Conservation (phyloP, 768 basidiomycete genomes). For the Asterophora parasitica region DNA sequence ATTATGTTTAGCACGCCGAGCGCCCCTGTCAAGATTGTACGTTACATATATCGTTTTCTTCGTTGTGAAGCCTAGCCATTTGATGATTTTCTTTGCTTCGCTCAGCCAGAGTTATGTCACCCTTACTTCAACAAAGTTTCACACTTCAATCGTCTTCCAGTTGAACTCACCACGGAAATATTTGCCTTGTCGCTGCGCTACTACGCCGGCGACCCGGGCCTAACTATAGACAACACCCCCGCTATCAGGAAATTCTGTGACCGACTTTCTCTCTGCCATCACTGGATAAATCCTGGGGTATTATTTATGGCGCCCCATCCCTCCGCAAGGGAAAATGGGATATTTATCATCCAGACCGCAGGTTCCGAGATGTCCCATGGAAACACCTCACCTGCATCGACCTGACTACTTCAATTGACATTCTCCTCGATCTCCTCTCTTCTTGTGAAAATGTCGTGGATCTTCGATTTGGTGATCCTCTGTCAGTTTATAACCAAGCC, state of each 20-base stretch:
- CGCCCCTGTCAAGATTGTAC: too few relatives aligned
- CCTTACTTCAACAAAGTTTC: not conserved
- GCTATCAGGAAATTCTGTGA: not conserved
- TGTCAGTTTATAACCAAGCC: too few relatives aligned
- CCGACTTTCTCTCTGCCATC: not conserved
- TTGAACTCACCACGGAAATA: conserved; percentile 7
- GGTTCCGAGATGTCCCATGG: conserved; percentile 3
- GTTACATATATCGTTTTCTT: not conserved
- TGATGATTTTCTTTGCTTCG: too few relatives aligned
- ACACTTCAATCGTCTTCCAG: not conserved
- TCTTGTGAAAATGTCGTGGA: conserved; percentile 9
- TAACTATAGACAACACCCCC: not conserved
- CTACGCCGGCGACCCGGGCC: conserved; percentile 1
- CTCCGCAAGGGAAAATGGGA: conserved; percentile 5
- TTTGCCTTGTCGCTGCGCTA: not conserved
- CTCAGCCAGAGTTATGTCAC: too few relatives aligned
- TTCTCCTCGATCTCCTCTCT: conserved; percentile 6
- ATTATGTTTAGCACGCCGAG: too few relatives aligned
- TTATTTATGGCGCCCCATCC: not conserved
- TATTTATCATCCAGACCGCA: conserved; percentile 1
- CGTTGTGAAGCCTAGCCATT: not conserved
- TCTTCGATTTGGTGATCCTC: conserved; percentile 5
- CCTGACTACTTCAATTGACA: not conserved
- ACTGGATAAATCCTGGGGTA: not conserved
- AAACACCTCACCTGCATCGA: conserved; percentile 4